Base-by-base conservation (phyloP, 345 rosid genomes). In the Boechera stricta region DNA sequence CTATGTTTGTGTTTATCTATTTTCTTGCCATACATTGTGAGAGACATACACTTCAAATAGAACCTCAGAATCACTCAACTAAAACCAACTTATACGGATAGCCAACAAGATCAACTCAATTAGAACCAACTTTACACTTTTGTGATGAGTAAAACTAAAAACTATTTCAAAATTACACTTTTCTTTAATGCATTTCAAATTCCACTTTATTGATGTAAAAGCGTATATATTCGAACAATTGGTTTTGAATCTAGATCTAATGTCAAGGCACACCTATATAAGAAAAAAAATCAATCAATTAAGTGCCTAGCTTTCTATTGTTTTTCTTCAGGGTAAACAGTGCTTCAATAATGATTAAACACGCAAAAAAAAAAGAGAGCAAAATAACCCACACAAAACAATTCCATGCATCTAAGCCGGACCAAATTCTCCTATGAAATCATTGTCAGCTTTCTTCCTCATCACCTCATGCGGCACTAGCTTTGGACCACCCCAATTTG, bases 401-500 rank as follows among this genome's bases (percentile, higher is more conserved):
- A 41, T 10, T 39, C 15, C 7, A 68, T 10, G 47, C 48, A 44
- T 7, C 69, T 51, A 15, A 60, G 31, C 35, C 74, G 75, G 70
- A 61, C 75, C 70, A 76, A 52, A 52, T 32, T 18, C 11, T 44
- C 36, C 12, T 31, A 38, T 59, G 73, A 32, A 52, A 76, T 69
- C 15, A 64, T 29, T 45, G 38, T 64, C 38, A 29, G 52, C 39
- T 64, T 45, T 64, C 69, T 64, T 49, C 45, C 28, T 28, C 75
- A 76, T 76, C 71, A 69, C 71, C 39, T 15, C 71, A 69, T 69
- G 80, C 80, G 48, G 42, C 56, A 63, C n/a, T 10, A 42, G 12
- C 80, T 62, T 33, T 69, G 80, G 71, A 76, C 80, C 80, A 76
- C 71, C 58, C 59, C 57, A 62, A 15, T 44, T 69, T 39, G 18